Evolutionary conservation across 1,284 basidiomycete species (phyloP), one percentile per base, ranked within the genome.

Genomic region (Pascua sp.): DNA sequence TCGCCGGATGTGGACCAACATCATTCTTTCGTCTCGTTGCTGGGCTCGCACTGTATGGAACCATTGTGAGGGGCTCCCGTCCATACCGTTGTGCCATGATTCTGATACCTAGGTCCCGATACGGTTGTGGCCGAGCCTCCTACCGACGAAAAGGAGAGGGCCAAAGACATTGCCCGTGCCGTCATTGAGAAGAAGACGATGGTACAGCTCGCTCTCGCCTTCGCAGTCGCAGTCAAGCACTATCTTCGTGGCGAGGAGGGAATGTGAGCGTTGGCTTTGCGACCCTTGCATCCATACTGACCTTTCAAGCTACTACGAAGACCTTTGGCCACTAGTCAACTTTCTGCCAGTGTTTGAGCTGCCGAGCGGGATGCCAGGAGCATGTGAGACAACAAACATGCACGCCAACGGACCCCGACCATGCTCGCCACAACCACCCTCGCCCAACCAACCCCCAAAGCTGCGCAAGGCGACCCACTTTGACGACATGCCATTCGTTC

Each of bases 171-270:
- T 59, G 80, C 81, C 1, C 81, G 82, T n/a, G 77, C 80, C 0
- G 67, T 87, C 41, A 75, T 88, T 42, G 87, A 89, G 71, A 86
- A 87, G 75, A 87, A 85, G 73, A 84, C 84, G 10, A 85, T 88
- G 80, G 81, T 88, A 57, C 86, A 87, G 69, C 75, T 89, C 58
- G 72, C 86, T 32, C 82, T 87, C 71, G 86, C 83, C 2, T 87
- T 73, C 47, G 68, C 75, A 11, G 73, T 75, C 8, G 67, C 73
- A 4, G 72, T 73, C 18, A 77, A 77, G 61, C 75, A 77, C 55
- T 75, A 85, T 65, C 77, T 85, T 7, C 80, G 84, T 12, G 83
- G 83, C 8, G 84, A 86, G 72, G 84, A 85, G 61, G 86, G 86
- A 8, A 84, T 85, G 71, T 74, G 50, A 67, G 73, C 67, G 24